Conservation (phyloP, 2,329 filamentous ascomycete species). For the Cercospora janseana region DNA sequence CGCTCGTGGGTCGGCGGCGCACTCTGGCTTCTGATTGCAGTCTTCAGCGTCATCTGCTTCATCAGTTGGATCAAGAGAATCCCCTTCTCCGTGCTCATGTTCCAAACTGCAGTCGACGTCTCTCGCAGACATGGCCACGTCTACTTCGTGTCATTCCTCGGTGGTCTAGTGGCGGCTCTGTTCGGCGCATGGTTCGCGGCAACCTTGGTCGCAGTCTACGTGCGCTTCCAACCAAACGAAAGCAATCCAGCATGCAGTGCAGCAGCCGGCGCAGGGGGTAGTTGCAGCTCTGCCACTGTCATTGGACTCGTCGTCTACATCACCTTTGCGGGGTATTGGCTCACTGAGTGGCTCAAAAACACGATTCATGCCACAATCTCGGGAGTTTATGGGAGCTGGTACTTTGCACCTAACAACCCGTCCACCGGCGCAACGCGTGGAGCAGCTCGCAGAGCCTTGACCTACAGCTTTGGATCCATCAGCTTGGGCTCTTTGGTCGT, state of each 20-base stretch:
- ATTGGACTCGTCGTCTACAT: slow-evolving; percentile 82
- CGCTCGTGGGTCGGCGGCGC: slow-evolving; percentile 82
- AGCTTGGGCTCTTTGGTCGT: slow-evolving; percentile 81
- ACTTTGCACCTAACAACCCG: slow-evolving; percentile 70
- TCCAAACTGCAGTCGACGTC: slow-evolving; percentile 81
- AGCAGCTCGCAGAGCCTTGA: slow-evolving; percentile 76
- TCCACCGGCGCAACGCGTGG: slow-evolving; percentile 77
- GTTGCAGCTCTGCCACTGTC: slow-evolving; percentile 72
- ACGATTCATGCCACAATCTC: slow-evolving; percentile 85
- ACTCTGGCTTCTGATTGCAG: slow-evolving; percentile 77
- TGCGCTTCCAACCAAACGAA: slow-evolving; percentile 68
- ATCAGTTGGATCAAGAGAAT: slow-evolving; percentile 86
- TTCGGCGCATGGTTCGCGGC: slow-evolving; percentile 84
- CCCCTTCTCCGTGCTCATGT: slow-evolving; percentile 86
- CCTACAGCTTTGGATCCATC: slow-evolving; percentile 91
- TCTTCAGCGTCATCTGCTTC: slow-evolving; percentile 80
- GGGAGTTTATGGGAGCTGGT: slow-evolving; percentile 90
- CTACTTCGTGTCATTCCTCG: slow-evolving; percentile 79
- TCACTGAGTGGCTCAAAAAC: slow-evolving; percentile 91
- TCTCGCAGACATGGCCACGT: slow-evolving; percentile 82
- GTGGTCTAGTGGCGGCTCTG: slow-evolving; percentile 71
- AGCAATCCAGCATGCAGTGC: slow-evolving; percentile 56
- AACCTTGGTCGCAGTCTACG: slow-evolving; percentile 82
- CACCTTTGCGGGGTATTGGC: slow-evolving; percentile 92
- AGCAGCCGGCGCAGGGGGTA: slow-evolving; percentile 49